Evolutionary conservation across 495 filamentous ascomycete species (phyloP).

Genomic region (Daldinia caldariorum): DNA sequence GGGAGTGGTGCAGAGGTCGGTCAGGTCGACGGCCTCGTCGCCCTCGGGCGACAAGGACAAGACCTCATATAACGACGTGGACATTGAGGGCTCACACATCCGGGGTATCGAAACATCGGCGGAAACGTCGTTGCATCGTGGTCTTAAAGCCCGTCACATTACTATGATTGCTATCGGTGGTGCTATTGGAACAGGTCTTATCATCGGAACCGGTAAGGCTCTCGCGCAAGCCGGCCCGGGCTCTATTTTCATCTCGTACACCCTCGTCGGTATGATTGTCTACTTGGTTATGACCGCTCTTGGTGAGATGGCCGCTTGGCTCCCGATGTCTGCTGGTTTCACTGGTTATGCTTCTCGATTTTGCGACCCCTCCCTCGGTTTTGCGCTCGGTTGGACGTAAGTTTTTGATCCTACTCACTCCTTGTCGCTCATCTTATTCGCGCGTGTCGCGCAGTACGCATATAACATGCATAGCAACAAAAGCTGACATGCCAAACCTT

Average conservation of each 20-base stretch:
- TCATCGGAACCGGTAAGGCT: conserved; percentile 65
- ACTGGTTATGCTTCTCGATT: conserved; percentile 78
- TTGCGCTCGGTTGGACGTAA: conserved; percentile 79
- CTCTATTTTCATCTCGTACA: conserved; percentile 72
- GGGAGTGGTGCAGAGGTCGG: conserved; percentile 34
- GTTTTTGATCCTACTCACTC: conserved; percentile 56
- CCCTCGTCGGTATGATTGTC: conserved; percentile 60
- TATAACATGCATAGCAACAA: not conserved
- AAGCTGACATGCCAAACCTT: conserved; percentile 9
- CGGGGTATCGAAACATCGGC: conserved; percentile 51
- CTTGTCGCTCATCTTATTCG: not conserved
- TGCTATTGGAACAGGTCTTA: conserved; percentile 78
- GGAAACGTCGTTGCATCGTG: conserved; percentile 64
- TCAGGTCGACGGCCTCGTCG: conserved; percentile 43
- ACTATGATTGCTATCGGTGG: conserved; percentile 89
- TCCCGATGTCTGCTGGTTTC: conserved; percentile 68
- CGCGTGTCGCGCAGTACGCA: not conserved
- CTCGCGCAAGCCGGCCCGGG: conserved; percentile 76
- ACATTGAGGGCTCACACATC: conserved; percentile 37
- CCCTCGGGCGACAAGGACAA: conserved; percentile 39
- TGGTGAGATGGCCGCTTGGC: conserved; percentile 73
- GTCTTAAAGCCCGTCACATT: conserved; percentile 72
- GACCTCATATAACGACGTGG: conserved; percentile 20
- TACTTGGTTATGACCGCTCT: conserved; percentile 60
- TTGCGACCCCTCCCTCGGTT: conserved; percentile 81